Percentiles rank a stretch among this genome's conserved stretches.
Evolutionary conservation across 768 basidiomycete species (phyloP).

Genomic region (Hygrocybe coccinea): DNA sequence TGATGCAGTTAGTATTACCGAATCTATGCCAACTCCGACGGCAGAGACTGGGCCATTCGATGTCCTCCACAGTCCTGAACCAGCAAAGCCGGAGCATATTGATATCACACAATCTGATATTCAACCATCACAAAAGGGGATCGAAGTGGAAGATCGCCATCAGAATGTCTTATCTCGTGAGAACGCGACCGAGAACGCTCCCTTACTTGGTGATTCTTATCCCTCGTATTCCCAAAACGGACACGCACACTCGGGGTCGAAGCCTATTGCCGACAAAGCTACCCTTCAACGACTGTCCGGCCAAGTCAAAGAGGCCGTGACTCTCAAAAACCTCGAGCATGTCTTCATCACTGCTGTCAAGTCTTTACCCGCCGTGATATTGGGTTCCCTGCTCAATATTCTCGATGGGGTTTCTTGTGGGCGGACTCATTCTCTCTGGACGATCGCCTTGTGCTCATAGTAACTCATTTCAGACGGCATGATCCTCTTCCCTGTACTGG

Average conservation of each 20-base stretch:
- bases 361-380: constrained; percentile 75
- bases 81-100: not conserved
- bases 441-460: not conserved
- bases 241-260: not conserved
- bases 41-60: not conserved
- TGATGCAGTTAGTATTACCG: constrained; percentile 6
- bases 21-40: constrained; percentile 16
- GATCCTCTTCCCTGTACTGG: constrained; percentile 87
- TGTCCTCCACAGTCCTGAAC: not conserved
- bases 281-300: not conserved
- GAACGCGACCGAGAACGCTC: constrained; percentile 17
- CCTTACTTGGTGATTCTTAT: constrained; percentile 11
- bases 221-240: constrained; percentile 1
- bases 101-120: too few relatives aligned
- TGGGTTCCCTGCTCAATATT: constrained; percentile 83
- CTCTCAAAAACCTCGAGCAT: constrained; percentile 10
- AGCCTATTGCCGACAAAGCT: not conserved
- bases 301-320: not conserved
- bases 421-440: constrained; percentile 26
- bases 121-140: not conserved
- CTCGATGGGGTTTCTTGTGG: constrained; percentile 90
- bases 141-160: not conserved
- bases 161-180: constrained; percentile 1
- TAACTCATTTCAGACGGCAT: constrained; percentile 65
- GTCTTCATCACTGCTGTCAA: constrained; percentile 28